These are phyloP conservation scores for Calonectria leucothoes DNA, from an alignment of 2,329 filamentous ascomycete genomes.

Conservation along the genomic window DNA sequence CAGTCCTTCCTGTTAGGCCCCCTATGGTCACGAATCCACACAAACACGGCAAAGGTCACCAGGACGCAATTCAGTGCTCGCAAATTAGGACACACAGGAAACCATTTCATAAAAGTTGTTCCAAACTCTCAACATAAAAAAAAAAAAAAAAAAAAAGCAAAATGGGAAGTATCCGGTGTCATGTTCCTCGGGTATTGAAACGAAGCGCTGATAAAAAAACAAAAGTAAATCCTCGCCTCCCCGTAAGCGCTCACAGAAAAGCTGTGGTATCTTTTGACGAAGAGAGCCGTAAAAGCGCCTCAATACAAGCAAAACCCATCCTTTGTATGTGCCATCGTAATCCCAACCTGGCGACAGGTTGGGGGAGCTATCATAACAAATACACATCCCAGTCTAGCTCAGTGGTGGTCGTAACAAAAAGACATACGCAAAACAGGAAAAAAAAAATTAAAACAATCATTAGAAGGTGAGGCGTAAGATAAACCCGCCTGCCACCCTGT, in stretches of 20 bases:
- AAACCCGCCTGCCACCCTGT: constrained; percentile 46
- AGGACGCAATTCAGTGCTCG: constrained; percentile 10
- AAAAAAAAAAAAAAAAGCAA: constrained; percentile 1
- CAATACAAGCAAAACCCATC: constrained; percentile 34
- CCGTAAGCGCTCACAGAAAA: constrained; percentile 28
- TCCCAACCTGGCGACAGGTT: constrained; percentile 39
- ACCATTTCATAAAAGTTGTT: neutral
- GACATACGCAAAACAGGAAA: neutral
- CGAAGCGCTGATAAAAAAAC: constrained; percentile 16
- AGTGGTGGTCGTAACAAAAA: constrained; percentile 28
- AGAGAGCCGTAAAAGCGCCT: constrained; percentile 39
- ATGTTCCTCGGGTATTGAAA: constrained; percentile 26
- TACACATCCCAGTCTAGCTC: constrained; percentile 40
- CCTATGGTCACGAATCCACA: neutral
- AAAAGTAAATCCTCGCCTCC: constrained; percentile 15
- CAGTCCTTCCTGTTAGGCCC: neutral
- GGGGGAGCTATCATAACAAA: constrained; percentile 35
- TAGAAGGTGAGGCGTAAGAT: constrained; percentile 62
- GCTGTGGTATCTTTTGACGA: constrained; percentile 44
- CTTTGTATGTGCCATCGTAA: constrained; percentile 39
- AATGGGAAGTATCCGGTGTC: constrained; percentile 11
- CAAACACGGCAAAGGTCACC: constrained; percentile 2
- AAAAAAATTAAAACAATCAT: constrained; percentile 27
- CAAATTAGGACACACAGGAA: constrained; percentile 1
- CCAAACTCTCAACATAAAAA: neutral